Percentiles rank a stretch among this genome's conserved stretches.
phyloP scores from a whole-genome alignment of 192 early-diverging fungal species.

The Coemansia sp. region DNA sequence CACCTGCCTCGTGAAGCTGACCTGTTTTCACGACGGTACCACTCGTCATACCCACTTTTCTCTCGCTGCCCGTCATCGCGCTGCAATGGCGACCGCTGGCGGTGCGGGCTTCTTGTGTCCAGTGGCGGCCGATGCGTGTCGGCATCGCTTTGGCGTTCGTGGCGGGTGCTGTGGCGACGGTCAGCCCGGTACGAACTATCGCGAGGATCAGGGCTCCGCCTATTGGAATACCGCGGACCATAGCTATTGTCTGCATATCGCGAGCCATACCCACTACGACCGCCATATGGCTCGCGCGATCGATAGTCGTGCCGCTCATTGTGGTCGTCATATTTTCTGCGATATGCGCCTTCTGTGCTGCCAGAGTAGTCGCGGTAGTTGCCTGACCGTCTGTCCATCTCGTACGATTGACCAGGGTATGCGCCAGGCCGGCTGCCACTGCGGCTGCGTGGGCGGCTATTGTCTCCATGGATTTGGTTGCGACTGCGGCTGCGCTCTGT shows the following conservation, averaged over 20 bases:
- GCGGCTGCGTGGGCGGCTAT: constrained; percentile 14
- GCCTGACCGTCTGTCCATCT: constrained; percentile 13
- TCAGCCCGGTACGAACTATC: constrained; percentile 29
- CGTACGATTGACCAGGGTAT: constrained; percentile 16
- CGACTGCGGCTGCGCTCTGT: constrained; percentile 23
- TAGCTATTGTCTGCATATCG: constrained; percentile 21
- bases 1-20: constrained; percentile 16
- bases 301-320: constrained; percentile 32
- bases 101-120: not conserved
- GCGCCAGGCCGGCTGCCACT: constrained; percentile 22
- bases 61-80: constrained; percentile 18
- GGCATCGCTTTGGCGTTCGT: constrained; percentile 18
- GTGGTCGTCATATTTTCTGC: constrained; percentile 31
- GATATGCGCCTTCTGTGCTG: constrained; percentile 15
- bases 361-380: constrained; percentile 23
- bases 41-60: constrained; percentile 15
- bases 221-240: constrained; percentile 17
- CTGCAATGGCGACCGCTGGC: constrained; percentile 18
- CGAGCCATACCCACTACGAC: constrained; percentile 22
- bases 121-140: constrained; percentile 3
- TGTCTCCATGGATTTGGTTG: constrained; percentile 4
- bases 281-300: constrained; percentile 15
- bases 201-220: constrained; percentile 32
- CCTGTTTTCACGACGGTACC: constrained; percentile 16
- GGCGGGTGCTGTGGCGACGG: constrained; percentile 29